These are phyloP conservation scores for Trypanosoma brucei DNA, from an alignment of 208 protist genomes.

Conservation along the genomic window DNA sequence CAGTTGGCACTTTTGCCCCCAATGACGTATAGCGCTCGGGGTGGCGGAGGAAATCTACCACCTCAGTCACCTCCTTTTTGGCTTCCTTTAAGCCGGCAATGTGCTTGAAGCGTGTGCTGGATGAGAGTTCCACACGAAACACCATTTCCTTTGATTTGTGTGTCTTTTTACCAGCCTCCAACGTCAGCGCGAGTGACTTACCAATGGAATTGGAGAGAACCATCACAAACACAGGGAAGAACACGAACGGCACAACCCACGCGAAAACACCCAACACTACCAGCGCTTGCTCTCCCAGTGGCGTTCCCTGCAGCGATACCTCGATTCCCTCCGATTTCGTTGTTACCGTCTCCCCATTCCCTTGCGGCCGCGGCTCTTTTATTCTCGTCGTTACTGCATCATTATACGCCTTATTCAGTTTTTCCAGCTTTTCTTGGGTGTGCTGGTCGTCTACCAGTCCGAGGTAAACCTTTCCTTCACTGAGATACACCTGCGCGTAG, in stretches of 20 bases:
- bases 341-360: not conserved
- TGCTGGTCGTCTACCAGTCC: constrained; percentile 52
- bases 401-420: constrained; percentile 26
- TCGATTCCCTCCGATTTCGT: constrained; percentile 21
- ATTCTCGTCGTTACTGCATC: constrained; percentile 1
- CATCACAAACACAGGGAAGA: constrained; percentile 79
- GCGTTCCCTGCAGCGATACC: constrained; percentile 38
- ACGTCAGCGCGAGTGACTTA: constrained; percentile 43
- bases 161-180: constrained; percentile 42
- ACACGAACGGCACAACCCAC: constrained; percentile 78
- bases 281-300: constrained; percentile 59
- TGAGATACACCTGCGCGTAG: constrained; percentile 59
- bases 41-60: constrained; percentile 94
- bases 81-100: constrained; percentile 93
- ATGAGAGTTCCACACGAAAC: constrained; percentile 56
- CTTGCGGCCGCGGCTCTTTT: constrained; percentile 3
- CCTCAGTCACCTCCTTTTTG: constrained; percentile 95
- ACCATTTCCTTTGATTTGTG: constrained; percentile 60
- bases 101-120: constrained; percentile 65
- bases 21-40: constrained; percentile 70
- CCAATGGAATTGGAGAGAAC: constrained; percentile 67
- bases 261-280: constrained; percentile 58
- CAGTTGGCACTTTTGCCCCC: constrained; percentile 80
- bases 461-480: constrained; percentile 44
- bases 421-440: constrained; percentile 53